A percentile compares a stretch with the other conserved stretches of the same genome.
Conservation (phyloP, 768 basidiomycete genomes). For the Plicaturopsis crispa region DNA sequence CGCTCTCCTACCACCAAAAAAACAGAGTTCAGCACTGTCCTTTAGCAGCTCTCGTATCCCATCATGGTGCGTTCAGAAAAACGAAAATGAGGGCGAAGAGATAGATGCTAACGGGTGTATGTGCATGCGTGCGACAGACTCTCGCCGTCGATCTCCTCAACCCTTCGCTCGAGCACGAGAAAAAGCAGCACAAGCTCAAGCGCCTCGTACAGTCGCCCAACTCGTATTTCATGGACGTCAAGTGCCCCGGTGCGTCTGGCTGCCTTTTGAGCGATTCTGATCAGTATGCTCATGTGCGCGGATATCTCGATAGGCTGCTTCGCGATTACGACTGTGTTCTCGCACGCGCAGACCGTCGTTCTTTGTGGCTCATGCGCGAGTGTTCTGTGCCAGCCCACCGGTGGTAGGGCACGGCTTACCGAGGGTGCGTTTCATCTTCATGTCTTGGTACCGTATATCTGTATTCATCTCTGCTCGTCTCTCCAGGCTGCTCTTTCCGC, state of each 20-base stretch:
- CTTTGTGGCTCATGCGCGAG: conserved; percentile 89
- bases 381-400: conserved; percentile 95
- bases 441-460: conserved; percentile 1
- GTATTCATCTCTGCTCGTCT: conserved; percentile 8
- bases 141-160: conserved; percentile 98
- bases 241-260: conserved; percentile 80
- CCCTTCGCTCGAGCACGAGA: conserved; percentile 83
- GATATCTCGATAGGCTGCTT: conserved; percentile 73
- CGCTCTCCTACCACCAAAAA: too few species aligned
- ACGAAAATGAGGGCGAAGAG: too few species aligned
- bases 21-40: too few species aligned
- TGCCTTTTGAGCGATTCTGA: too few species aligned
- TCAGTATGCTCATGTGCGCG: too few species aligned
- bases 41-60: conserved; percentile 1
- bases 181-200: conserved; percentile 96
- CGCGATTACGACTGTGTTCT: conserved; percentile 96
- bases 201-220: conserved; percentile 97
- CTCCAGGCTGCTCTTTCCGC: conserved; percentile 91
- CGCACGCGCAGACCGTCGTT: conserved; percentile 97
- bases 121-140: conserved; percentile 50
- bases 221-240: conserved; percentile 99
- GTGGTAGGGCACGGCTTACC: conserved; percentile 95
- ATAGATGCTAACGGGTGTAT: too few species aligned
- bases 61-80: too few species aligned
- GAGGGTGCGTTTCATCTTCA: conserved; percentile 64